These are phyloP conservation scores for Rhizoctonia solani DNA, from an alignment of 1,284 basidiomycete genomes.

Conservation along the genomic window DNA sequence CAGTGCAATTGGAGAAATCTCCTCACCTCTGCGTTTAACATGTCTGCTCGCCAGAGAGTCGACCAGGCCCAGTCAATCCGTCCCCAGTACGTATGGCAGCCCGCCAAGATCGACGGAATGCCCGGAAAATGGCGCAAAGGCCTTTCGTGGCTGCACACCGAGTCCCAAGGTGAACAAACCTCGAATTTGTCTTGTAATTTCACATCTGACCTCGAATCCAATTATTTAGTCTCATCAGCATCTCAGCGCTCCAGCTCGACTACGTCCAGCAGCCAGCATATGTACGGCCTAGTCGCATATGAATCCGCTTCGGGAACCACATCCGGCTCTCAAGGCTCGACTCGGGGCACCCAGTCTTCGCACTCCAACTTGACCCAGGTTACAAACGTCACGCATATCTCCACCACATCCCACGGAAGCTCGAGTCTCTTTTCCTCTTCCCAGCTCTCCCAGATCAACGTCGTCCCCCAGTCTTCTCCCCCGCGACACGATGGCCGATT, in stretches of 20 bases:
- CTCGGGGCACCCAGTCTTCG: neutral
- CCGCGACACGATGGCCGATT: conserved; percentile 11
- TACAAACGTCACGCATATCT: neutral
- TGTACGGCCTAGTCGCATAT: conserved; percentile 30
- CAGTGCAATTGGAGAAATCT: conserved; percentile 23
- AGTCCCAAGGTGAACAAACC: conserved; percentile 18
- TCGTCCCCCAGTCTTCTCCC: conserved; percentile 21
- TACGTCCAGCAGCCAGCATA: conserved; percentile 27
- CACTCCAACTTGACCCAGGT: conserved; percentile 4
- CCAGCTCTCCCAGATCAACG: conserved; percentile 24
- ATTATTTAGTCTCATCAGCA: neutral
- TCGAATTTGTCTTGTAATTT: neutral
- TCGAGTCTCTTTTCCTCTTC: conserved; percentile 13
- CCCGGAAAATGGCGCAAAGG: conserved; percentile 31
- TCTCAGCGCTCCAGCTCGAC: conserved; percentile 29
- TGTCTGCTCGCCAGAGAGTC: conserved; percentile 11
- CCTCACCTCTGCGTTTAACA: conserved; percentile 3
- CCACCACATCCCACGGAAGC: neutral
- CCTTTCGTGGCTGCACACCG: conserved; percentile 19
- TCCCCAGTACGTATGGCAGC: conserved; percentile 23
- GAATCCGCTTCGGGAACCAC: conserved; percentile 19
- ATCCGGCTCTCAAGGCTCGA: neutral
- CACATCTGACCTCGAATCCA: conserved; percentile 3
- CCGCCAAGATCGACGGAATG: conserved; percentile 23
- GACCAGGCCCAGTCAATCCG: conserved; percentile 10